Conservation (phyloP, 164 flowering plant species). For the Akebia trifoliata region DNA sequence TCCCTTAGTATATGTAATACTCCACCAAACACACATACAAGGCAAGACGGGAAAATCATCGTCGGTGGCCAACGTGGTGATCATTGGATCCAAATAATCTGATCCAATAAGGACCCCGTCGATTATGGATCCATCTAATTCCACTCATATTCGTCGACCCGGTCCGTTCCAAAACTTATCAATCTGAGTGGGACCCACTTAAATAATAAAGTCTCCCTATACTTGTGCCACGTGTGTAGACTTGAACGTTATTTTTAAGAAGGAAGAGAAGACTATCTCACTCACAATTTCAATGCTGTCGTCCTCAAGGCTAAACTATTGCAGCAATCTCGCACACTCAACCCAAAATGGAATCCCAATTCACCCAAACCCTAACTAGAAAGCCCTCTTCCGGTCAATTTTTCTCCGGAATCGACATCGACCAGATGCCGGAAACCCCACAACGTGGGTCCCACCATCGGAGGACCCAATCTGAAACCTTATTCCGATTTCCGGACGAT, state of each 20-base stretch:
- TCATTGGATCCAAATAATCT: no score
- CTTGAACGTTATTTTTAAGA: neutral
- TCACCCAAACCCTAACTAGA: slow-evolving; percentile 12
- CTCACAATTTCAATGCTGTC: slow-evolving; percentile 9
- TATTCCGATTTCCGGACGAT: slow-evolving; percentile 58
- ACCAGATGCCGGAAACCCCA: slow-evolving; percentile 65
- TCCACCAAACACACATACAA: no score
- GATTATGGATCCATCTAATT: no score
- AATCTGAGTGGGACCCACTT: neutral
- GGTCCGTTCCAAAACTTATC: no score
- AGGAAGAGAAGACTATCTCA: no score
- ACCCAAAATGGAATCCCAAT: slow-evolving; percentile 14
- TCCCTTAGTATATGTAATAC: no score
- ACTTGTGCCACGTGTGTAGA: neutral
- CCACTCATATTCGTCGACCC: no score
- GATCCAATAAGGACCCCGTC: no score
- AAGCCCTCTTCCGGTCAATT: slow-evolving; percentile 20
- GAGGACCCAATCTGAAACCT: slow-evolving; percentile 71
- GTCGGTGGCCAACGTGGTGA: no score
- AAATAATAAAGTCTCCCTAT: no score
- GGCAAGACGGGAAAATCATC: no score
- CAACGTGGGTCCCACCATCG: slow-evolving; percentile 61
- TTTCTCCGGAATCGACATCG: slow-evolving; percentile 32
- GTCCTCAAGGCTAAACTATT: neutral
- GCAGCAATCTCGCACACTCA: neutral